Evolutionary conservation across 192 early-diverging fungal species (phyloP).

Genomic region (Funneliformis mosseae): DNA sequence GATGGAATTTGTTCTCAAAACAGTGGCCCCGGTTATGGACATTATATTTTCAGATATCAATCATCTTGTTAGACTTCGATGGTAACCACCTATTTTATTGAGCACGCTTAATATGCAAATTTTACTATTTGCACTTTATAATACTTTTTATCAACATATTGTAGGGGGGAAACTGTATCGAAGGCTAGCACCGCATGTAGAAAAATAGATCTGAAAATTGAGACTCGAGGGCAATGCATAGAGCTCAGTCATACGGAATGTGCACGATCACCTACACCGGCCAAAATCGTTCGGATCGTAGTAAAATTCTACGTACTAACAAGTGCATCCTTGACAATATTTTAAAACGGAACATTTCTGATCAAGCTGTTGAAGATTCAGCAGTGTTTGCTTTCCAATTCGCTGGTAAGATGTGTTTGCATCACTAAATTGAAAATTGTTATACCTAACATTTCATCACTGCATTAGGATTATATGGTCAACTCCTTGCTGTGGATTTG

Average conservation of each 20-base stretch:
- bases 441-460: too few species aligned
- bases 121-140: slow-evolving; percentile 12
- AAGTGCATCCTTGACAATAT: too few species aligned
- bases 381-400: too few species aligned
- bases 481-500: slow-evolving; percentile 1
- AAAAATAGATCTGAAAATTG: slow-evolving; percentile 32
- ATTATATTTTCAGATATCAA: slow-evolving; percentile 19
- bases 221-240: slow-evolving; percentile 13
- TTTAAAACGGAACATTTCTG: too few species aligned
- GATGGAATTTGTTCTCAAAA: slow-evolving; percentile 19
- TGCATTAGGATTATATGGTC: neutral
- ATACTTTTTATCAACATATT: neutral
- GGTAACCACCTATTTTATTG: slow-evolving; percentile 19
- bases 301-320: neutral
- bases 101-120: neutral
- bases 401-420: too few species aligned
- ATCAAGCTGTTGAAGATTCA: too few species aligned
- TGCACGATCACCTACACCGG: slow-evolving; percentile 13
- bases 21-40: neutral
- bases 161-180: slow-evolving; percentile 17
- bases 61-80: slow-evolving; percentile 12
- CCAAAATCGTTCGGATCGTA: slow-evolving; percentile 11
- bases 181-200: slow-evolving; percentile 3
- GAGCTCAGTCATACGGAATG: slow-evolving; percentile 25
- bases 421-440: too few species aligned